Percentiles rank a stretch among this genome's conserved stretches.
Evolutionary conservation across 345 rosid genomes (phyloP).

Genomic region (Gossypium bickii): DNA sequence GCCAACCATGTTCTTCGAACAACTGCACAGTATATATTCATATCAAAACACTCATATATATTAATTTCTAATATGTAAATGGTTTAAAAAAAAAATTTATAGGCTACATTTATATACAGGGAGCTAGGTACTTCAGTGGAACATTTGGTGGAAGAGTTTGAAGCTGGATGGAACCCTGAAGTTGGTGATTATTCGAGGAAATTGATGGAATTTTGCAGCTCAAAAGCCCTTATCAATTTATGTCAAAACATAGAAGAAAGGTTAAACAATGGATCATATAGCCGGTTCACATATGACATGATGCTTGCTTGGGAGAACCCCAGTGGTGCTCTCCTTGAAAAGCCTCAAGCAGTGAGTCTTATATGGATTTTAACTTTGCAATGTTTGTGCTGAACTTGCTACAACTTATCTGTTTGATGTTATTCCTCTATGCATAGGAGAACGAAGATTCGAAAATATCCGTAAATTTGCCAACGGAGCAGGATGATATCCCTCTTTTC

Average conservation of each 20-base stretch:
- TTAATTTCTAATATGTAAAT: too few relatives aligned
- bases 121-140: neutral
- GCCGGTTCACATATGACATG: conserved; percentile 1
- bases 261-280: neutral
- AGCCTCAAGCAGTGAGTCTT: too few relatives aligned
- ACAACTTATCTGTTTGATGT: neutral
- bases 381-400: neutral
- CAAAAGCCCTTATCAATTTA: neutral
- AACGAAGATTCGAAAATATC: neutral
- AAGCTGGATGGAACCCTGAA: neutral
- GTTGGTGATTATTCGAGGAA: neutral
- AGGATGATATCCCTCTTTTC: neutral
- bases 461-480: neutral
- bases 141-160: neutral
- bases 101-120: neutral
- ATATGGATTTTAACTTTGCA: too few relatives aligned
- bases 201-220: neutral
- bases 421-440: neutral
- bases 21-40: conserved; percentile 52
- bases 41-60: too few relatives aligned
- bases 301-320: conserved; percentile 1
- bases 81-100: too few relatives aligned
- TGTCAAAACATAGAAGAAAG: neutral
- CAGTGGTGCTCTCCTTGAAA: neutral
- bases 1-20: conserved; percentile 58